phyloP scores from a whole-genome alignment of 2,329 filamentous ascomycete genomes.

The Metarhizium anisopliae region DNA sequence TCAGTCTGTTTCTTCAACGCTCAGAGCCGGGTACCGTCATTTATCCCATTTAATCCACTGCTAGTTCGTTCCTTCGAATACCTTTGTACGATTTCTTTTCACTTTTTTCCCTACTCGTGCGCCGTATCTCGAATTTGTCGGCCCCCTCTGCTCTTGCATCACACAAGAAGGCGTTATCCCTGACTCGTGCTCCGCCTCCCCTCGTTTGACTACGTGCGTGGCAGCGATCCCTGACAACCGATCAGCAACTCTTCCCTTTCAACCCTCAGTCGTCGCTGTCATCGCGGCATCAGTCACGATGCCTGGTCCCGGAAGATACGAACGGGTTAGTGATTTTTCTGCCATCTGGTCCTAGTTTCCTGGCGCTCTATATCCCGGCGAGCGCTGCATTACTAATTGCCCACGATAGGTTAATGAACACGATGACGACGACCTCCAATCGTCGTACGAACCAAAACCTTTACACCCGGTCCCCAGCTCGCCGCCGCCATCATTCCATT shows the following conservation, averaged over 20 bases:
- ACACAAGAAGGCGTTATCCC: background rate
- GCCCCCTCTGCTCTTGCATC: background rate
- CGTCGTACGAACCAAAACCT: constrained; percentile 18
- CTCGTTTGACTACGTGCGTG: background rate
- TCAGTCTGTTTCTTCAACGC: too few species aligned
- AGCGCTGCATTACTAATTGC: constrained; percentile 2
- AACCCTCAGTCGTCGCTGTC: background rate
- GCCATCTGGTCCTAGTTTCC: too few species aligned
- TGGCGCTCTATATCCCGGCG: constrained; percentile 3
- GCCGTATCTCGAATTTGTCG: background rate
- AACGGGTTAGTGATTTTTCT: constrained; percentile 37
- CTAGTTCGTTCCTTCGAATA: too few species aligned
- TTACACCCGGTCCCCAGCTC: constrained; percentile 43
- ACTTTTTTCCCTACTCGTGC: background rate
- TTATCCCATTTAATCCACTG: too few species aligned
- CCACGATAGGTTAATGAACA: constrained; percentile 44
- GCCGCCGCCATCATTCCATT: constrained; percentile 79
- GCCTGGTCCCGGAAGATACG: constrained; percentile 39
- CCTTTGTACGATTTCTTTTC: background rate
- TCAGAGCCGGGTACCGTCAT: too few species aligned
- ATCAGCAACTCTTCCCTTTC: background rate
- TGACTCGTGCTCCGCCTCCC: background rate
- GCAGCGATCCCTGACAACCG: constrained; percentile 1
- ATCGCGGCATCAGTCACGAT: constrained; percentile 26
- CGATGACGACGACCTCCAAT: constrained; percentile 33